Base-by-base conservation (phyloP, 352 stramenopile genomes). In the Phytophthora sp. region DNA sequence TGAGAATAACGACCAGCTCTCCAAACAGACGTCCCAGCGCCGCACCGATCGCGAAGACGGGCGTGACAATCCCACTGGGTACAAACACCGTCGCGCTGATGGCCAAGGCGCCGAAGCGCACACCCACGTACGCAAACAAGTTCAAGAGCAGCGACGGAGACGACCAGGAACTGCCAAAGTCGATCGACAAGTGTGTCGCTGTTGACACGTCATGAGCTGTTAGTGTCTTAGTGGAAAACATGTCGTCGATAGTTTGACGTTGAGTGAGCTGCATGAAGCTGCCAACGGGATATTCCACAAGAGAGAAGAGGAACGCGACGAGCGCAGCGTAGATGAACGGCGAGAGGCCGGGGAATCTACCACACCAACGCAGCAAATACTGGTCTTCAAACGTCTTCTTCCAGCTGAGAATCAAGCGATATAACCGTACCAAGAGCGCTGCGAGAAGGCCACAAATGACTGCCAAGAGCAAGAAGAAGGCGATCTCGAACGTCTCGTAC, bases 1-100 rank as follows among this genome's bases (percentile, higher is more conserved):
- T 81, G 1, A 89, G 45, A 18, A 85, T 72, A 39, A 90, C 74
- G 1, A 93, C 72, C 38, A 90, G 69, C 62, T 98, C 92, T 27
- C 94, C 94, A 79, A 97, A 95, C 11, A 98, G 71, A 7, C 94
- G 81, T 4, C 94, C 94, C 16, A 98, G 65, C 2, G 79, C 83
- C 3, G 88, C 88, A n/a, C 94, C 94, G 27, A 96, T 82, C 4
- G 93, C 79, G 62, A 98, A 98, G 20, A 97, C 79, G 1, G 94
- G 93, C 18, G 90, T 97, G 44, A 98, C 95, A 29, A 98, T 84
- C 6, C 94, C 94, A 21, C 89, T 90, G 4, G 93, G 92, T 3
- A 98, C 80, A 42, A 93, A 90, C 21, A 97, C 80, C 0, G 84
- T 94, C 6, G 91, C 85, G 29, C 74, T 93, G 39, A 96, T 79